Evolutionary conservation across 169 alveolate species (phyloP).

Genomic region (Cryptosporidium sp.): DNA sequence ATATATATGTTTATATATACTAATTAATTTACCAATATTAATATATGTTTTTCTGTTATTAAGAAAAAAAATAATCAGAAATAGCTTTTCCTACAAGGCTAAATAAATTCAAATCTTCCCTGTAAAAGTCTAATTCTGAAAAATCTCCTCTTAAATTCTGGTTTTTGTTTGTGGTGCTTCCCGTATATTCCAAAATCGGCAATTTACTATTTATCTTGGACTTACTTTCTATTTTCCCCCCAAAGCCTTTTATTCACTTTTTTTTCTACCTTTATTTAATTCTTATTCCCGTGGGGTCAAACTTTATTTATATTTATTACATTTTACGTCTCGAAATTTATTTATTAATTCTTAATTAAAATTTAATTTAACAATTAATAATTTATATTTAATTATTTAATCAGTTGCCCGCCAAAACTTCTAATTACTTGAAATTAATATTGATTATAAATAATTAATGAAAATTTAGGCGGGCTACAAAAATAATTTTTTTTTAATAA

Average conservation of each 20-base stretch:
- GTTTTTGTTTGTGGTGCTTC: not conserved
- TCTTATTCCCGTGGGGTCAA: constrained; percentile 6
- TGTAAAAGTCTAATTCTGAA: not conserved
- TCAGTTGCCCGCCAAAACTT: not conserved
- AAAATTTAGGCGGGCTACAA: not conserved
- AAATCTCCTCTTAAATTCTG: not conserved
- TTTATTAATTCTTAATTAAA: not conserved
- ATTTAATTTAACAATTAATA: no score
- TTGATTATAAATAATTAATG: no score
- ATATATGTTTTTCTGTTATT: not conserved
- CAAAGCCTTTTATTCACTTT: not conserved
- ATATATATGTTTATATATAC: no score
- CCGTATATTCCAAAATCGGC: not conserved
- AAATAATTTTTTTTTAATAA: no score
- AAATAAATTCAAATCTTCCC: not conserved
- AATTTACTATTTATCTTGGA: not conserved
- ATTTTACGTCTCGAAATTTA: constrained; percentile 1
- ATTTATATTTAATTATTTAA: no score
- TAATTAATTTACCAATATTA: not conserved
- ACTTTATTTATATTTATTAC: not conserved
- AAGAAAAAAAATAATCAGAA: not conserved
- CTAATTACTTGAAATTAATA: not conserved
- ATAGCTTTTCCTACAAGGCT: not conserved
- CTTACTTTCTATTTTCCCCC: not conserved
- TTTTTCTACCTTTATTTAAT: not conserved